Percentiles rank a stretch among this genome's conserved stretches.
Evolutionary conservation across 1,284 basidiomycete genomes (phyloP).

Genomic region (Moesziomyces sp.): DNA sequence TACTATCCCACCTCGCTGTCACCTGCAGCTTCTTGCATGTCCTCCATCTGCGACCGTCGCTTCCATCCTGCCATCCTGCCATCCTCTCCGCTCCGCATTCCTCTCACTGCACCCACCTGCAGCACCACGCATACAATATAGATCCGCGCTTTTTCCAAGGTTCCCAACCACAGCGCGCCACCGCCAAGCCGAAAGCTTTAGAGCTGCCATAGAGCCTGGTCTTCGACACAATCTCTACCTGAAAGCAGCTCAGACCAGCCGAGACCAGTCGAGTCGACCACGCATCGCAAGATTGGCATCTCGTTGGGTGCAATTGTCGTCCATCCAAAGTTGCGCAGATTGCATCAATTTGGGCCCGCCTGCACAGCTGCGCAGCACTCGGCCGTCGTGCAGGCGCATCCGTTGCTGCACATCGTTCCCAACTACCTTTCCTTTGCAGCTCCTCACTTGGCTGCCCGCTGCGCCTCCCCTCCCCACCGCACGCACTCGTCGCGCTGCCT

Average conservation of each 20-base stretch:
- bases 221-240: no score
- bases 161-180: background rate
- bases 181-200: background rate
- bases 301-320: background rate
- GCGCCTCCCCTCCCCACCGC: background rate
- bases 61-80: background rate
- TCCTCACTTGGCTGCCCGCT: conserved; percentile 3
- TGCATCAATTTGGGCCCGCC: conserved; percentile 1
- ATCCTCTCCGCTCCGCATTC: conserved; percentile 12
- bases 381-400: conserved; percentile 5
- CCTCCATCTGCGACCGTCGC: background rate
- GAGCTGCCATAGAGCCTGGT: no score
- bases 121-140: conserved; percentile 6
- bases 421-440: conserved; percentile 26
- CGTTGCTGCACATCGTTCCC: conserved; percentile 15
- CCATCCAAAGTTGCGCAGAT: background rate
- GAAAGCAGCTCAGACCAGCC: no score
- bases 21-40: background rate
- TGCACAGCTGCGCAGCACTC: conserved; percentile 1
- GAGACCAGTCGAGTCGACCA: no score
- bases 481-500: background rate
- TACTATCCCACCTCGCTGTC: background rate
- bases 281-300: no score
- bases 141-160: no score
- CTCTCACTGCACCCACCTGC: conserved; percentile 14